Conservation (phyloP, 2,329 filamentous ascomycete genomes). For the Colletotrichum trifolii region DNA sequence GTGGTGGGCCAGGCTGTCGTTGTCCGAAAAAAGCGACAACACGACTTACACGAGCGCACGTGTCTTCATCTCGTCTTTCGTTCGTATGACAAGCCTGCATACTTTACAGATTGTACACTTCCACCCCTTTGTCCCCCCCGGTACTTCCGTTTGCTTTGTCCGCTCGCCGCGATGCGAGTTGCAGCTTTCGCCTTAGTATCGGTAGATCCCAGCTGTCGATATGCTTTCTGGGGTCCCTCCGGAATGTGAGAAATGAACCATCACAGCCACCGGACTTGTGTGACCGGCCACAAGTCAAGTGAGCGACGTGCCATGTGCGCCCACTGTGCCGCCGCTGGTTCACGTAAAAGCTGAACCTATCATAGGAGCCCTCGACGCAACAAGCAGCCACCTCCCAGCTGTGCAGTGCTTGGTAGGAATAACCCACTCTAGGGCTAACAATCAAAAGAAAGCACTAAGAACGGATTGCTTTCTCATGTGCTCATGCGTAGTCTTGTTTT, state of each 20-base stretch:
- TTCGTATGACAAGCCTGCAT: conserved; percentile 1
- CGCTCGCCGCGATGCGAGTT: too few species aligned
- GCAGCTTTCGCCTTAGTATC: too few species aligned
- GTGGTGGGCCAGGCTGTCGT: conserved; percentile 43
- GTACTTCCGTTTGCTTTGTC: too few species aligned
- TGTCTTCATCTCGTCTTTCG: conserved; percentile 18
- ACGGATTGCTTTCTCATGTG: too few species aligned
- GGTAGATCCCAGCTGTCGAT: too few species aligned
- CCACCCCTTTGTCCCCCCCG: too few species aligned
- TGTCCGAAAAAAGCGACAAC: conserved; percentile 49
- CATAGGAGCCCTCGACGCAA: conserved; percentile 17
- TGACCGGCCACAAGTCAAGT: conserved; percentile 40
- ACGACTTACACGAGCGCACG: conserved; percentile 2
- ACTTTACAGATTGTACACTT: too few species aligned
- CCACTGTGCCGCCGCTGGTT: conserved; percentile 36
- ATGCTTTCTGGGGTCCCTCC: not conserved
- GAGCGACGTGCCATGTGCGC: conserved; percentile 45
- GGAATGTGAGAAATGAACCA: not conserved
- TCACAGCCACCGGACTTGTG: conserved; percentile 7
- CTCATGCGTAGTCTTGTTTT: too few species aligned
- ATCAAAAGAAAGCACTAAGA: conserved; percentile 18
- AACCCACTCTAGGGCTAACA: conserved; percentile 29
- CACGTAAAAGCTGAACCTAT: conserved; percentile 37
- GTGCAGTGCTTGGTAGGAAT: conserved; percentile 13
- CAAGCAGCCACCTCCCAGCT: conserved; percentile 23